These are phyloP conservation scores for Agrostemma githago DNA, from an alignment of 148 eudicot genomes.

Conservation along the genomic window DNA sequence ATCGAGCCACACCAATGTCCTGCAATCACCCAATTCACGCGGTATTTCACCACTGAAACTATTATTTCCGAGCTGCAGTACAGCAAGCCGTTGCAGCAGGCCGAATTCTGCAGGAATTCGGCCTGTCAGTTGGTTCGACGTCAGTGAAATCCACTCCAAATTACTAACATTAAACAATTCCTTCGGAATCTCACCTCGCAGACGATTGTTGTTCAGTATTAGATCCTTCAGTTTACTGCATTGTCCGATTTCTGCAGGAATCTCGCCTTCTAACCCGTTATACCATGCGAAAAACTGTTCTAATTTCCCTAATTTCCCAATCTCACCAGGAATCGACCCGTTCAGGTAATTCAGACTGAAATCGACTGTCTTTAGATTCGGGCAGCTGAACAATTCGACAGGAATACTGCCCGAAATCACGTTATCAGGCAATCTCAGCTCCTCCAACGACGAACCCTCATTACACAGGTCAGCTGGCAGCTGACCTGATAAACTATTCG, in stretches of 20 bases:
- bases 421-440: slow-evolving; percentile 78
- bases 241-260: slow-evolving; percentile 68
- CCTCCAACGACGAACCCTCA: slow-evolving; percentile 57
- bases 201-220: slow-evolving; percentile 69
- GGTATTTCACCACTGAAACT: slow-evolving; percentile 75
- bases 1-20: slow-evolving; percentile 89
- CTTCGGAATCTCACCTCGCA: slow-evolving; percentile 68
- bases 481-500: slow-evolving; percentile 62
- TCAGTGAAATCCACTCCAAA: slow-evolving; percentile 85
- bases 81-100: slow-evolving; percentile 60
- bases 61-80: slow-evolving; percentile 77
- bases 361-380: slow-evolving; percentile 57
- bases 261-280: slow-evolving; percentile 74
- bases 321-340: slow-evolving; percentile 69
- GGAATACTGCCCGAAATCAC: slow-evolving; percentile 65
- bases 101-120: slow-evolving; percentile 69
- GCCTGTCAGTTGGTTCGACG: slow-evolving; percentile 65
- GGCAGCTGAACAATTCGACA: slow-evolving; percentile 53
- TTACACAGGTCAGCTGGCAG: slow-evolving; percentile 72
- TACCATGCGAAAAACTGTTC: slow-evolving; percentile 92
- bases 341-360: slow-evolving; percentile 79
- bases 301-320: slow-evolving; percentile 61
- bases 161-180: slow-evolving; percentile 60
- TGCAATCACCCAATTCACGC: slow-evolving; percentile 53
- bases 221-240: slow-evolving; percentile 76